Conservation (phyloP, 2,329 filamentous ascomycete genomes). For the Claviceps maximensis region DNA sequence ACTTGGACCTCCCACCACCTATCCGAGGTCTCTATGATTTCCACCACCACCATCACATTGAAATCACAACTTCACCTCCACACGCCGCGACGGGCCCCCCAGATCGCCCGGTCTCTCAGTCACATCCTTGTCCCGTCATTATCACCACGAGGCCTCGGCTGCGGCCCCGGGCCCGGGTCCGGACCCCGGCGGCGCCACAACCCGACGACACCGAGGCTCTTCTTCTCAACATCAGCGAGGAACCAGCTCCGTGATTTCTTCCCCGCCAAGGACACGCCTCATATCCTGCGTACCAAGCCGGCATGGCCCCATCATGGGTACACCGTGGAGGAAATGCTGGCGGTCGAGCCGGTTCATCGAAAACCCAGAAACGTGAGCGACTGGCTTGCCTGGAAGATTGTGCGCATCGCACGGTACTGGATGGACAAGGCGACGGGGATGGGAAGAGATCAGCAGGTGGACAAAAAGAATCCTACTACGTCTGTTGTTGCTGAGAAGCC, state of each 20-base stretch:
- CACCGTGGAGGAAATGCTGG: constrained; percentile 65
- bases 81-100: constrained; percentile 12
- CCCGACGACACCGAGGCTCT: constrained; percentile 19
- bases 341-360: constrained; percentile 64
- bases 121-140: constrained; percentile 4
- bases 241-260: constrained; percentile 46
- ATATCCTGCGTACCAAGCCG: constrained; percentile 48
- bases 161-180: constrained; percentile 3
- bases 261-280: constrained; percentile 44
- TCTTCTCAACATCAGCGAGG: constrained; percentile 39
- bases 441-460: constrained; percentile 55
- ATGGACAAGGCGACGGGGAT: constrained; percentile 72
- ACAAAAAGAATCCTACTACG: constrained; percentile 43
- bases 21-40: constrained; percentile 13
- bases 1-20: neutral
- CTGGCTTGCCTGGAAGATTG: constrained; percentile 61
- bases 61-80: constrained; percentile 8
- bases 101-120: constrained; percentile 9
- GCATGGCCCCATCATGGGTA: constrained; percentile 64
- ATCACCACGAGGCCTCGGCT: constrained; percentile 5
- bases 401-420: constrained; percentile 62
- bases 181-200: constrained; percentile 5
- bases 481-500: constrained; percentile 40
- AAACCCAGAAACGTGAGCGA: constrained; percentile 61
- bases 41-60: constrained; percentile 13